Conservation (phyloP, 2,329 filamentous ascomycete genomes). For the Penicillium sp. region DNA sequence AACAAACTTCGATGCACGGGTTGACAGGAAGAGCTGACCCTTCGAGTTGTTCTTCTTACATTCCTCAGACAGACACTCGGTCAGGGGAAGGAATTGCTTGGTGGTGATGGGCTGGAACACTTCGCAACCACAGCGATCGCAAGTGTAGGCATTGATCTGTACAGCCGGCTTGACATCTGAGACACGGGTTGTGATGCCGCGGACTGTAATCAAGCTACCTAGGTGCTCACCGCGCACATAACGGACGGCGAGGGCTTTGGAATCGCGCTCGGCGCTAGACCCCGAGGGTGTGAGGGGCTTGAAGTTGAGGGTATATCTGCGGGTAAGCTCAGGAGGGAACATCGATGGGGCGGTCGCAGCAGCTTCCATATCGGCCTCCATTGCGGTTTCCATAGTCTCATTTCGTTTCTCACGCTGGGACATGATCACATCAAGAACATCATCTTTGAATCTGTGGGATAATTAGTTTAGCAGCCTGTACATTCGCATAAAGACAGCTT, state of each 20-base stretch:
- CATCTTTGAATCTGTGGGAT: slow-evolving; percentile 80
- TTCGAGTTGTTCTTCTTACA: slow-evolving; percentile 89
- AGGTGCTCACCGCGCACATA: slow-evolving; percentile 91
- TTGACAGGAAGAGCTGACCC: slow-evolving; percentile 89
- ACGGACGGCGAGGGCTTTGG: slow-evolving; percentile 79
- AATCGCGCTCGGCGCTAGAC: slow-evolving; percentile 59
- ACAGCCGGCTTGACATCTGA: slow-evolving; percentile 97
- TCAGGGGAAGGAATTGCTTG: slow-evolving; percentile 85
- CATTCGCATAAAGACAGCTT: not conserved
- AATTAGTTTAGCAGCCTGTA: slow-evolving; percentile 21
- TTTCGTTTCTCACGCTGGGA: slow-evolving; percentile 85
- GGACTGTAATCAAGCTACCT: slow-evolving; percentile 87
- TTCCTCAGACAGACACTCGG: slow-evolving; percentile 83
- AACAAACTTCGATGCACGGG: slow-evolving; percentile 93
- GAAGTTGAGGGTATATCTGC: slow-evolving; percentile 93
- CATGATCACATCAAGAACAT: slow-evolving; percentile 96
- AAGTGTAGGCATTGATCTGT: slow-evolving; percentile 97
- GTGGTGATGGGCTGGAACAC: slow-evolving; percentile 94
- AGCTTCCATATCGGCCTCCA: slow-evolving; percentile 65
- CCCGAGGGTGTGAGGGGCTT: slow-evolving; percentile 78
- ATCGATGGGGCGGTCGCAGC: slow-evolving; percentile 65
- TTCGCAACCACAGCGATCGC: slow-evolving; percentile 92
- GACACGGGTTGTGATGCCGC: slow-evolving; percentile 90
- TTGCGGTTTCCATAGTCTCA: slow-evolving; percentile 67
- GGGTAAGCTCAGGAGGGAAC: slow-evolving; percentile 88